Evolutionary conservation across 2,329 filamentous ascomycete genomes (phyloP).

Genomic region (Botrytis tulipae): DNA sequence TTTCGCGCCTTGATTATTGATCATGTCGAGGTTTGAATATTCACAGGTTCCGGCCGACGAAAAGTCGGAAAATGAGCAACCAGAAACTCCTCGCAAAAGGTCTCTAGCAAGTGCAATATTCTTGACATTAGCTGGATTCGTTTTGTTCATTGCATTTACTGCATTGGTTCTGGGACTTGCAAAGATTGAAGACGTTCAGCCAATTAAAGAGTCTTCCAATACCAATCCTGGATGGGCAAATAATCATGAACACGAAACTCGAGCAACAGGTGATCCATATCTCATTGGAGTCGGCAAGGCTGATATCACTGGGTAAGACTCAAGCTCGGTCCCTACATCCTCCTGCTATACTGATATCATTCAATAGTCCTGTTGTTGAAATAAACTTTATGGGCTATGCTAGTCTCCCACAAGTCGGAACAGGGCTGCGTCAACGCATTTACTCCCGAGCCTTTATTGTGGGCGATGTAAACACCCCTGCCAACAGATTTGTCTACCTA

Average conservation of each 20-base stretch:
- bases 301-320: constrained; percentile 61
- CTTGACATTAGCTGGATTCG: background rate
- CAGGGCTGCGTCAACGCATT: constrained; percentile 82
- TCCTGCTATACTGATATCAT: constrained; percentile 14
- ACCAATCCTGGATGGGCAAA: constrained; percentile 1
- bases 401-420: constrained; percentile 73
- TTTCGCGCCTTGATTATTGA: background rate
- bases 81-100: background rate
- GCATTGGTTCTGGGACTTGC: constrained; percentile 1
- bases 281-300: constrained; percentile 67
- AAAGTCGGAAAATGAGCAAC: constrained; percentile 5
- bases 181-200: background rate
- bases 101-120: constrained; percentile 8
- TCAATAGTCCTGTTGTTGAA: constrained; percentile 70
- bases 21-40: constrained; percentile 18
- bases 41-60: constrained; percentile 6
- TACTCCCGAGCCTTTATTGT: constrained; percentile 89
- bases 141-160: constrained; percentile 5
- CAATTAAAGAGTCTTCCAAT: background rate
- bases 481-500: constrained; percentile 78
- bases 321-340: background rate
- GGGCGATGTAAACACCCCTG: constrained; percentile 62
- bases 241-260: constrained; percentile 20
- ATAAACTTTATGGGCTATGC: constrained; percentile 92
- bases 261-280: constrained; percentile 45